Evolutionary conservation across 805 yeast species (phyloP).

Genomic region (Pichia heedii): DNA sequence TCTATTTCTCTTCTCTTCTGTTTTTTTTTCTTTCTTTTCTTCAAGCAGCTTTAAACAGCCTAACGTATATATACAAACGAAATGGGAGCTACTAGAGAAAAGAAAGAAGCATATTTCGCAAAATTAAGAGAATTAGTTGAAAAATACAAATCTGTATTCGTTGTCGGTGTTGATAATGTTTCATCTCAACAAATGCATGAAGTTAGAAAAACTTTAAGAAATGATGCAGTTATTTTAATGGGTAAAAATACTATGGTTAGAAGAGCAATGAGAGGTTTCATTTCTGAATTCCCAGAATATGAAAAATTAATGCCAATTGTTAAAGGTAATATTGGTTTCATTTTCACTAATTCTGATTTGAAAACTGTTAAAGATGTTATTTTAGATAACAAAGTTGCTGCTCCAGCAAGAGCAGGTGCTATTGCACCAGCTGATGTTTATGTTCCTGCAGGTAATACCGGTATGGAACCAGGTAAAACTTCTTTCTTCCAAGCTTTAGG

Average conservation of each 20-base stretch:
- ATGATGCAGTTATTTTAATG: conserved; percentile 92
- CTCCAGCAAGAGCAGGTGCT: conserved; percentile 99
- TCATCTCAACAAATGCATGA: conserved; percentile 99
- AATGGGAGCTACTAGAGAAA: conserved; percentile 99
- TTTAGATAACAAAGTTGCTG: conserved; percentile 92
- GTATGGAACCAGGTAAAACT: conserved; percentile 99
- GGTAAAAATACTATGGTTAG: conserved; percentile 99
- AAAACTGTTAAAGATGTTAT: conserved; percentile 84
- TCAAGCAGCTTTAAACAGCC: conserved; percentile 75
- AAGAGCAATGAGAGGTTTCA: conserved; percentile 97
- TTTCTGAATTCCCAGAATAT: conserved; percentile 87
- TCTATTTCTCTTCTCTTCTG: too few relatives aligned
- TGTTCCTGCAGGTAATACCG: conserved; percentile 99
- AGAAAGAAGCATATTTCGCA: conserved; percentile 90
- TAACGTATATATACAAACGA: conserved; percentile 71
- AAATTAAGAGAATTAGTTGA: conserved; percentile 92
- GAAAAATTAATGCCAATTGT: conserved; percentile 93
- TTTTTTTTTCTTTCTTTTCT: background rate
- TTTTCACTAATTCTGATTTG: conserved; percentile 95
- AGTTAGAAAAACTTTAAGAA: conserved; percentile 95
- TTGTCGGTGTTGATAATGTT: conserved; percentile 99
- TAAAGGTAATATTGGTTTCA: conserved; percentile 99
- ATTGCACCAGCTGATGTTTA: conserved; percentile 95
- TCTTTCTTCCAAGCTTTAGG: conserved; percentile 99
- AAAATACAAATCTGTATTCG: conserved; percentile 96